phyloP scores from a whole-genome alignment of 192 early-diverging fungal genomes.

The Coemansia furcata region DNA sequence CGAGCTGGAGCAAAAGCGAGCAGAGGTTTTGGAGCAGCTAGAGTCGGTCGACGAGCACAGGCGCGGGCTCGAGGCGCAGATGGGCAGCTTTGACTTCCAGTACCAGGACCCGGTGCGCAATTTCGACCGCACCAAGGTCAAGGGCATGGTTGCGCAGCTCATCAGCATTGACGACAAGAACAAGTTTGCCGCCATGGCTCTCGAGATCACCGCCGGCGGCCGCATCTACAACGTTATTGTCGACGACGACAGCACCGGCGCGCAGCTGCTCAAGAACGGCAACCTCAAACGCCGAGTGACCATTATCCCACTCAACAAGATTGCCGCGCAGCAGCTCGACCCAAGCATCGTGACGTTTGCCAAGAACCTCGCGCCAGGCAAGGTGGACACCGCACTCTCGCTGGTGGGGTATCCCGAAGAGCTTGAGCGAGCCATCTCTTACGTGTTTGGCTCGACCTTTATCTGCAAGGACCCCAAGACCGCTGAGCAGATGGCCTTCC shows the following conservation, averaged over 20 bases:
- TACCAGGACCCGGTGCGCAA: constrained; percentile 81
- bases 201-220: constrained; percentile 95
- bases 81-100: constrained; percentile 71
- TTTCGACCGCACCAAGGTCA: constrained; percentile 88
- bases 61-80: constrained; percentile 45
- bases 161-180: constrained; percentile 73
- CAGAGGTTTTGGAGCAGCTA: constrained; percentile 33
- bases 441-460: constrained; percentile 91
- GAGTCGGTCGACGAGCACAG: constrained; percentile 40
- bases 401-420: constrained; percentile 80
- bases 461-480: constrained; percentile 83
- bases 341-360: constrained; percentile 57
- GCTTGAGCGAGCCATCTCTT: constrained; percentile 81
- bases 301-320: constrained; percentile 96
- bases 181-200: constrained; percentile 66
- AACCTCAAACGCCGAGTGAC: constrained; percentile 77
- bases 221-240: constrained; percentile 96
- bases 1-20: constrained; percentile 38
- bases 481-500: constrained; percentile 87
- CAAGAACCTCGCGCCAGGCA: constrained; percentile 80
- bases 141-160: constrained; percentile 90
- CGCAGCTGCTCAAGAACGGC: constrained; percentile 78
- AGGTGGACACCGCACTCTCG: constrained; percentile 84
- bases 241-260: constrained; percentile 76
- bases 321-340: constrained; percentile 54